These are phyloP conservation scores for Clitoria ternatea DNA, from an alignment of 306 rosid genomes.

Conservation along the genomic window DNA sequence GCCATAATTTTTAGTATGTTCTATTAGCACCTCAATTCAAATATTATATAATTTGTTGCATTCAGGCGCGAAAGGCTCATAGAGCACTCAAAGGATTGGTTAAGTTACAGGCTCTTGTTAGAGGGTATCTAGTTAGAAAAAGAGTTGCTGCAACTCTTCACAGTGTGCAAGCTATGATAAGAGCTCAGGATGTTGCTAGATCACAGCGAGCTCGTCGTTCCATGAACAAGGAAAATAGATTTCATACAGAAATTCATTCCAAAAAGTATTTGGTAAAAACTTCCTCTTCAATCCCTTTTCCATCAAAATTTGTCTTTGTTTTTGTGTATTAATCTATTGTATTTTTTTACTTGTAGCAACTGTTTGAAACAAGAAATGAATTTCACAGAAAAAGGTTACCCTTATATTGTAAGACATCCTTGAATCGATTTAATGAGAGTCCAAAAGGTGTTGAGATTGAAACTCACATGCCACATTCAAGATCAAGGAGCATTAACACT, in stretches of 20 bases:
- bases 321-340: background rate
- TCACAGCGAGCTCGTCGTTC: conserved; percentile 76
- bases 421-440: conserved; percentile 41
- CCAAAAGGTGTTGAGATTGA: conserved; percentile 70
- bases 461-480: conserved; percentile 51
- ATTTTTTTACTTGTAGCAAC: conserved; percentile 42
- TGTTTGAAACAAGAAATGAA: conserved; percentile 53
- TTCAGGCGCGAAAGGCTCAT: conserved; percentile 83
- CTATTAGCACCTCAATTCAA: background rate
- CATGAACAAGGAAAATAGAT: conserved; percentile 47
- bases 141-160: conserved; percentile 77
- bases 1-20: background rate
- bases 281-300: background rate
- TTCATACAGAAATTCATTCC: conserved; percentile 28
- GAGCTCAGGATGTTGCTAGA: conserved; percentile 67
- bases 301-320: background rate
- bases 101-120: conserved; percentile 81
- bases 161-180: conserved; percentile 82
- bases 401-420: conserved; percentile 18
- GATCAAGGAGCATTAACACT: conserved; percentile 41
- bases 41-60: background rate
- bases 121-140: conserved; percentile 83
- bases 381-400: conserved; percentile 53
- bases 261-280: conserved; percentile 50
- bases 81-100: conserved; percentile 82